Evolutionary conservation across 2,329 filamentous ascomycete genomes (phyloP), one percentile per base, ranked within the genome.

Genomic region (Penicillium frequentans): DNA sequence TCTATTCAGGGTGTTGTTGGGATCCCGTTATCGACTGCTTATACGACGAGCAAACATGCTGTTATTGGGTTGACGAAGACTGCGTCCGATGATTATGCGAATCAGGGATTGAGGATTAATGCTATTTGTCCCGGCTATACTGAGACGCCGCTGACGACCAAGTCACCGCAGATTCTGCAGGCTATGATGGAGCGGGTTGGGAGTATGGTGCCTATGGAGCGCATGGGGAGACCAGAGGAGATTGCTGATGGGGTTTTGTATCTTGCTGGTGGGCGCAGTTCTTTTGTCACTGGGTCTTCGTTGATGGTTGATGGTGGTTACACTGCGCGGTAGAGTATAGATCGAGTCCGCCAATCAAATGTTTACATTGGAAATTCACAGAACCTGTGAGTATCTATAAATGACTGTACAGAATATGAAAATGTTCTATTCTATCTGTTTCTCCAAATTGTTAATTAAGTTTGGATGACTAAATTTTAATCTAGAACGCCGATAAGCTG

Each of bases 111-210:
- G 64, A 42, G 67, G 62, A 84, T 91, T 68, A 96, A 96, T 73
- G 89, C 90, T 47, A 84, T 96, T 59, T 96, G 91, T 73, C 92
- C 92, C 0, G 92, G 91, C 2, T 79, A 96, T 51, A 92, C 95
- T 64, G 90, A 96, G 80, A 96, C 92, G 24, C 91, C 70, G 0
- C 65, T 72, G 60, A 73, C 69, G 13, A 64, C 62, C 19, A 68
- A 69, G 54, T 64, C 63, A 11, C 61, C 63, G 10, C 51, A 62
- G 43, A 64, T 65, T 0, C 23, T 70, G 5, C 60, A 70, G 33
- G 71, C 67, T 0, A 74, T 73, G 51, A 49, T 64, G 24, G 64
- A 70, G 53, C 57, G 57, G 24, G 54, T 64, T 21, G 51, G 45
- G 5, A 61, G 53, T 19, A 58, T 58, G 7, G 62, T 62, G 39